Evolutionary conservation across 805 yeast genomes (phyloP), one percentile per base, ranked within the genome.

Genomic region (Candida corydali): DNA sequence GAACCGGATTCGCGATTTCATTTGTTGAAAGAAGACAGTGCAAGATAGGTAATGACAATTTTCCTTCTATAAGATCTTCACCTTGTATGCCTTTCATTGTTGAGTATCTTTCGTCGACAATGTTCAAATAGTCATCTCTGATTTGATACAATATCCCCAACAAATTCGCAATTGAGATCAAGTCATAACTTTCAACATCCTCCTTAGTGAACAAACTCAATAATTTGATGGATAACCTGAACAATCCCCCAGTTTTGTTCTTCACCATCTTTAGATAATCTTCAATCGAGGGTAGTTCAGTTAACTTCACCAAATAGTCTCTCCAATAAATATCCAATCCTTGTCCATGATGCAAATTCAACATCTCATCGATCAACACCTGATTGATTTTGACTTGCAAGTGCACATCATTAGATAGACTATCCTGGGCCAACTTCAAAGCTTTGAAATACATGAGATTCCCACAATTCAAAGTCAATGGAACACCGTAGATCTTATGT

Each of bases 241-340:
- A 84, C 24, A 89, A 64, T 0, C 97, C 97, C 1, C 95, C 96
- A 0, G 97, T 89, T 36, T 65, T 89, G 52, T 86, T 80, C 72
- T 75, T 75, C 7, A 84, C 95, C 96, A 91, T 89, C 26, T 69
- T 70, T 23, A 80, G 55, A 51, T 89, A 89, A 50, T 85, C 57
- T 25, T 55, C 54, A 29, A 57, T 50, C 1, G 46, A 22, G 2
- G 70, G 70, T 15, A 57, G 38, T 8, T 40, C 30, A 26, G 45
- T 43, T 18, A 51, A 36, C 3, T 29, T 30, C 5, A 23, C 25
- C 19, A 57, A 43, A 37, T 46, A 42, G 39, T 87, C 95, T 43
- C 97, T 68, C 96, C 97, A 89, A 56, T 80, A 82, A 15, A 89
- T 70, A 49, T 89, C 98, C 41, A 83, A 59, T 0, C 95, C 94